Evolutionary conservation across 2,329 filamentous ascomycete genomes (phyloP).

Genomic region (Beauveria brongniartii): DNA sequence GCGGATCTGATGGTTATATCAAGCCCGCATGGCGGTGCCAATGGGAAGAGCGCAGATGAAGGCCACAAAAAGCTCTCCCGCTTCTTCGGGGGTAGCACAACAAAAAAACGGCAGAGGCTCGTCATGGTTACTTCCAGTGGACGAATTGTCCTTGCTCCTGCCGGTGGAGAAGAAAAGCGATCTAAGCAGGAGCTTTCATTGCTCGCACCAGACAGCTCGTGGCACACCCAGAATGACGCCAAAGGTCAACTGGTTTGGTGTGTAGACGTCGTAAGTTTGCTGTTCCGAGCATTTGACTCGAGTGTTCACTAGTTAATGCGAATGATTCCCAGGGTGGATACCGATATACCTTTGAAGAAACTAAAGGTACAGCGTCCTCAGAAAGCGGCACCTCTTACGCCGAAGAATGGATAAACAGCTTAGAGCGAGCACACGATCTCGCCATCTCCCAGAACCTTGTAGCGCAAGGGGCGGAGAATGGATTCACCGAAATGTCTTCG

Average conservation of each 20-base stretch:
- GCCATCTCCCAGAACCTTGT: slow-evolving; percentile 65
- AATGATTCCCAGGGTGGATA: slow-evolving; percentile 61
- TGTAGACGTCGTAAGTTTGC: slow-evolving; percentile 76
- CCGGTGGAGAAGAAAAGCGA: slow-evolving; percentile 92
- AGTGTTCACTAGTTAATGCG: slow-evolving; percentile 15
- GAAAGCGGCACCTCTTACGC: slow-evolving; percentile 61
- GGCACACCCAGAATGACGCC: slow-evolving; percentile 72
- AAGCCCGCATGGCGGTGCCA: slow-evolving; percentile 66
- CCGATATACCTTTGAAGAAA: slow-evolving; percentile 88
- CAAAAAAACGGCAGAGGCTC: slow-evolving; percentile 85
- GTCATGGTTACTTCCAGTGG: slow-evolving; percentile 94
- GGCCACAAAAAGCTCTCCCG: slow-evolving; percentile 82
- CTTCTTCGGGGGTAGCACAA: slow-evolving; percentile 85
- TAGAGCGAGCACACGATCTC: slow-evolving; percentile 80
- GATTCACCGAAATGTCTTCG: slow-evolving; percentile 61
- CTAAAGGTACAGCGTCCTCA: slow-evolving; percentile 54
- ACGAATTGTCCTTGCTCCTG: slow-evolving; percentile 79
- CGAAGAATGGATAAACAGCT: slow-evolving; percentile 85
- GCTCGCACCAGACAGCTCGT: slow-evolving; percentile 64
- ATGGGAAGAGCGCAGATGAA: slow-evolving; percentile 62
- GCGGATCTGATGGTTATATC: slow-evolving; percentile 84
- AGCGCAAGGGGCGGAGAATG: slow-evolving; percentile 58
- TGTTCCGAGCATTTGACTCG: not conserved
- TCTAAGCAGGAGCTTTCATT: slow-evolving; percentile 89
- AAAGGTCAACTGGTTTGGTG: slow-evolving; percentile 85